A percentile compares a stretch with the other conserved stretches of the same genome.
Evolutionary conservation across 345 rosid genomes (phyloP).

Genomic region (Ceriops zippeliana): DNA sequence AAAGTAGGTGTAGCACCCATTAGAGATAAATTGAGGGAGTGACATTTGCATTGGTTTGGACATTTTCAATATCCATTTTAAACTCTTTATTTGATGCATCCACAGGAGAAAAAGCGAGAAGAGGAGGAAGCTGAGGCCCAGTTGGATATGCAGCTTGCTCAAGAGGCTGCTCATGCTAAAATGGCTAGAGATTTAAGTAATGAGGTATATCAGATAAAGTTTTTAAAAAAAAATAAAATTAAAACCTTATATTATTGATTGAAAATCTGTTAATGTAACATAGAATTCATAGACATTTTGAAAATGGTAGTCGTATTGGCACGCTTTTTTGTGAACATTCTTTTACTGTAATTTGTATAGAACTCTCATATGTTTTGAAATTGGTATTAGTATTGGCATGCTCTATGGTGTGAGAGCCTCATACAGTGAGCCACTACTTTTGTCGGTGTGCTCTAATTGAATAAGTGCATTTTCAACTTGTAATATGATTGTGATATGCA

Average conservation of each 20-base stretch:
- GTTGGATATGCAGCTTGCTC: conserved; percentile 72
- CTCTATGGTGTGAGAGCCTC: neutral
- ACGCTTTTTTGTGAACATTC: too few relatives aligned
- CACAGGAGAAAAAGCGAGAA: conserved; percentile 71
- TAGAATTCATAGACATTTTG: neutral
- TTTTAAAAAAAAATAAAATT: too few relatives aligned
- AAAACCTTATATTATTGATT: neutral
- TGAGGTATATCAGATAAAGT: conserved; percentile 42
- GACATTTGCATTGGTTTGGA: too few relatives aligned
- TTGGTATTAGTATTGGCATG: neutral
- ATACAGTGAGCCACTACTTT: too few relatives aligned
- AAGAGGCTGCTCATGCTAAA: conserved; percentile 81
- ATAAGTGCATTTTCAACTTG: neutral
- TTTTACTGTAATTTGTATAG: too few relatives aligned
- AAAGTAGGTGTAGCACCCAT: neutral
- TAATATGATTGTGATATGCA: neutral
- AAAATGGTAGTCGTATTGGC: neutral
- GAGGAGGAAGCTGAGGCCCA: conserved; percentile 77
- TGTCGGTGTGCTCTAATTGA: neutral
- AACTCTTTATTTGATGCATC: neutral
- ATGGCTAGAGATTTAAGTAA: conserved; percentile 67
- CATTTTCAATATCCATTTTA: neutral
- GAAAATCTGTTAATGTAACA: neutral
- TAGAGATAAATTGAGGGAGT: neutral
- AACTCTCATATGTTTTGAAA: neutral